These are phyloP conservation scores for Ceratocystis smalleyi DNA, from an alignment of 2,329 filamentous ascomycete genomes.

Conservation along the genomic window DNA sequence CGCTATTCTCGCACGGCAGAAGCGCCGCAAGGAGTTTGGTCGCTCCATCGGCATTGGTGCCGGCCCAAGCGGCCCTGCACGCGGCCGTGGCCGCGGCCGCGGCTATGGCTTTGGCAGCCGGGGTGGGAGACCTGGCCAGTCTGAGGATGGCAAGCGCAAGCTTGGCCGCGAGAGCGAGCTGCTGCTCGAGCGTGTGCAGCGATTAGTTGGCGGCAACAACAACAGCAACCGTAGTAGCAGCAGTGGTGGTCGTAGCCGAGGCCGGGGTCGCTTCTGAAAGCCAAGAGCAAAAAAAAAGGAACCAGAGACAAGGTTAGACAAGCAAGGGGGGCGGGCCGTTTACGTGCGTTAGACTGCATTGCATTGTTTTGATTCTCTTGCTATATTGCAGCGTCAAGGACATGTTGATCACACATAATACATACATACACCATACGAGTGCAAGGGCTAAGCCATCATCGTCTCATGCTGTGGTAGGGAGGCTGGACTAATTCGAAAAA, in stretches of 20 bases:
- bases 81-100: not conserved
- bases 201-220: conserved; percentile 36
- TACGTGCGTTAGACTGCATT: not conserved
- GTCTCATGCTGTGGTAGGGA: no score
- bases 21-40: conserved; percentile 45
- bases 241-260: not conserved
- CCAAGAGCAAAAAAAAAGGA: not conserved
- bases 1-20: conserved; percentile 34
- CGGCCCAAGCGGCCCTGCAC: not conserved
- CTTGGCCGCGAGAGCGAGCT: conserved; percentile 59
- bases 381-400: not conserved
- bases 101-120: not conserved
- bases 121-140: not conserved
- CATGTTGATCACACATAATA: not conserved
- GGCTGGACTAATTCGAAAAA: no score
- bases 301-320: not conserved
- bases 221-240: not conserved
- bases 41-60: conserved; percentile 46
- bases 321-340: not conserved
- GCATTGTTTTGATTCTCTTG: not conserved
- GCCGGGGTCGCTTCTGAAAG: not conserved
- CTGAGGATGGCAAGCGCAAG: conserved; percentile 49
- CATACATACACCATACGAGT: not conserved
- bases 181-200: conserved; percentile 54
- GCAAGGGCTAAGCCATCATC: not conserved